These are phyloP conservation scores for Verticillium tricorpus DNA, from an alignment of 2,329 filamentous ascomycete genomes.

Conservation along the genomic window DNA sequence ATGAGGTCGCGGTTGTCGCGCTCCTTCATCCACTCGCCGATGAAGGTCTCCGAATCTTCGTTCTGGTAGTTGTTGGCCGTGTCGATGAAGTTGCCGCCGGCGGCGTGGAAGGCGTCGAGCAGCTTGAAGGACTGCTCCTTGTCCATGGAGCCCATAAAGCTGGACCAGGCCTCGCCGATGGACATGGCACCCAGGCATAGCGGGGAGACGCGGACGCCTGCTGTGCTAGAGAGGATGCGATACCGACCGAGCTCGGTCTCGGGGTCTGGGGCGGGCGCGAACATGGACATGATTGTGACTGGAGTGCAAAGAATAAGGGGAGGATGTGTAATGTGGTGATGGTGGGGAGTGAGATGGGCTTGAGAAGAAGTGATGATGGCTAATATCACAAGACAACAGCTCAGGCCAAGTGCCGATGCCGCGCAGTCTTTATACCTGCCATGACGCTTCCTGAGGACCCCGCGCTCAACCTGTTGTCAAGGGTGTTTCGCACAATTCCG, in stretches of 20 bases:
- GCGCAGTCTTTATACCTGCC: too few species aligned
- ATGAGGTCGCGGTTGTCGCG: conserved; percentile 48
- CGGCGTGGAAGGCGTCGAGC: conserved; percentile 50
- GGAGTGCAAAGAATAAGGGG: too few species aligned
- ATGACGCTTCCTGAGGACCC: too few species aligned
- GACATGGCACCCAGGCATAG: conserved; percentile 51
- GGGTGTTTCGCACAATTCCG: too few species aligned
- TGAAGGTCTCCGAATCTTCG: conserved; percentile 51
- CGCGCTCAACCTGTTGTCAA: too few species aligned
- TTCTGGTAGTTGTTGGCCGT: conserved; percentile 56
- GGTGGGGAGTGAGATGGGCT: too few species aligned
- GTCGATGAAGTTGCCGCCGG: conserved; percentile 66
- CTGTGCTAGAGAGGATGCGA: conserved; percentile 45
- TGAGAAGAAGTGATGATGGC: too few species aligned
- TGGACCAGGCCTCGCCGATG: conserved; percentile 40
- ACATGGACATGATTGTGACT: background rate
- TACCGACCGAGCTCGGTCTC: conserved; percentile 47
- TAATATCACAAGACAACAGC: too few species aligned
- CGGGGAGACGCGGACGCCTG: conserved; percentile 47
- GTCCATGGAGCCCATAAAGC: conserved; percentile 45
- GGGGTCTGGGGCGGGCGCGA: conserved; percentile 24
- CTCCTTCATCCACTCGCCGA: conserved; percentile 52
- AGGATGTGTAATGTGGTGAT: too few species aligned
- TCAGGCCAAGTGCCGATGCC: too few species aligned
- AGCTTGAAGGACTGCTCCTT: conserved; percentile 52